Percentiles rank a stretch among this genome's conserved stretches.
Evolutionary conservation across 2,329 filamentous ascomycete genomes (phyloP).

Genomic region (Verticillium klebahnii): DNA sequence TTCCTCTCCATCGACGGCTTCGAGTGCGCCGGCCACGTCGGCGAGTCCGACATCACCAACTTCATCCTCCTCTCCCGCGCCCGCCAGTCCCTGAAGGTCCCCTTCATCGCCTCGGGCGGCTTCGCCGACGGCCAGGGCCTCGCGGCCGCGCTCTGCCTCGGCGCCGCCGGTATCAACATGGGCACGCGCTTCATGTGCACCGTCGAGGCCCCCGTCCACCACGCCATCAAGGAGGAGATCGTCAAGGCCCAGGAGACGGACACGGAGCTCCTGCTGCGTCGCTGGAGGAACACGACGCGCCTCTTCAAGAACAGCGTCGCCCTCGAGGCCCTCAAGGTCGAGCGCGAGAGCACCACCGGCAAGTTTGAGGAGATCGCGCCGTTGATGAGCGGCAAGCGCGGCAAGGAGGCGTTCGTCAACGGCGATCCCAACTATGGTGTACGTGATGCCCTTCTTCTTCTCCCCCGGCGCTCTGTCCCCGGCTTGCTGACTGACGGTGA

Average conservation of each 20-base stretch:
- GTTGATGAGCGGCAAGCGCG: conserved; percentile 84
- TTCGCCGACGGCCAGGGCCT: conserved; percentile 94
- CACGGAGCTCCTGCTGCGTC: conserved; percentile 78
- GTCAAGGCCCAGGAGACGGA: conserved; percentile 85
- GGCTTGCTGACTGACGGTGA: conserved; percentile 8
- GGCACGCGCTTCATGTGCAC: conserved; percentile 98
- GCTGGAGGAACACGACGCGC: conserved; percentile 90
- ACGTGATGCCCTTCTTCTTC: too few relatives aligned
- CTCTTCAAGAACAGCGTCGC: conserved; percentile 90
- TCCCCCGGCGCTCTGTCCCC: background rate
- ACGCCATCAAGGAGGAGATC: conserved; percentile 91
- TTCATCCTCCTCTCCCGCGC: conserved; percentile 84
- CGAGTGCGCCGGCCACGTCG: conserved; percentile 89
- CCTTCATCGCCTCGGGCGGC: conserved; percentile 93
- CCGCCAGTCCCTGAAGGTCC: conserved; percentile 75
- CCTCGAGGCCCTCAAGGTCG: conserved; percentile 73
- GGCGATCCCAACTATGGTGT: conserved; percentile 89
- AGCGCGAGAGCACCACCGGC: conserved; percentile 75
- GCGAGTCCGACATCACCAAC: conserved; percentile 83
- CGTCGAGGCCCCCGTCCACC: conserved; percentile 84
- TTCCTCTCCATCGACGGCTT: conserved; percentile 97
- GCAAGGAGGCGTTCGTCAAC: conserved; percentile 85
- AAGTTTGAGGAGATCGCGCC: conserved; percentile 87
- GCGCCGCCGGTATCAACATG: conserved; percentile 97
- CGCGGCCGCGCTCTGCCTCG: conserved; percentile 83